Percentiles rank a stretch among this genome's conserved stretches.
Conservation (phyloP, 2,329 filamentous ascomycete species). For the Sporothrix pallida region DNA sequence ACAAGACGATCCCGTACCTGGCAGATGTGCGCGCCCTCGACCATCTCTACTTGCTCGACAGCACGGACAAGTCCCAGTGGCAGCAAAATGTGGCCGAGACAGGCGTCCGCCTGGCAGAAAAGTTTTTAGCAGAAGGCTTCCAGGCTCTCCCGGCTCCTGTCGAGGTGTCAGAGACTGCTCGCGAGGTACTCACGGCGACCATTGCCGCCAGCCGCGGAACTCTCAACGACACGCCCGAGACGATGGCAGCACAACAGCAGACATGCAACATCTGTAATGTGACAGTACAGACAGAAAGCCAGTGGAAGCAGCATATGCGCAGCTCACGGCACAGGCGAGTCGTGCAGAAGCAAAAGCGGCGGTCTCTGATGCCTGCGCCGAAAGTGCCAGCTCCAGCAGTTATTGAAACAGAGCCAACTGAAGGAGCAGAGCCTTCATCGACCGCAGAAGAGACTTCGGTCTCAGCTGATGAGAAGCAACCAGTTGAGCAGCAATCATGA, state of each 20-base stretch:
- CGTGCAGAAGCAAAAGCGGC: constrained; percentile 41
- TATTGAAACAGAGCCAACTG: background rate
- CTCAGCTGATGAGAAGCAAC: background rate
- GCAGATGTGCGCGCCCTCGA: constrained; percentile 59
- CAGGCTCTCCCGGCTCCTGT: constrained; percentile 57
- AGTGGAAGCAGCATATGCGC: constrained; percentile 55
- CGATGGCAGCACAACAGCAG: constrained; percentile 60
- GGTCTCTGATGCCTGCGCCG: constrained; percentile 41
- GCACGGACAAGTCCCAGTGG: constrained; percentile 71
- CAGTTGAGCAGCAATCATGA: background rate
- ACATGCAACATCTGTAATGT: constrained; percentile 75
- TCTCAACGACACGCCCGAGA: constrained; percentile 49
- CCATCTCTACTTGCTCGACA: constrained; percentile 79
- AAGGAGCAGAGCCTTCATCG: background rate
- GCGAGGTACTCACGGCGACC: constrained; percentile 60
- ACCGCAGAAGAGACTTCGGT: background rate
- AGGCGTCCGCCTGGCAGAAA: constrained; percentile 64
- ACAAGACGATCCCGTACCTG: constrained; percentile 76
- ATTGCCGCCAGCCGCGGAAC: constrained; percentile 45
- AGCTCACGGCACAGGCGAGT: constrained; percentile 49
- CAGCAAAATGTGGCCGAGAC: constrained; percentile 66
- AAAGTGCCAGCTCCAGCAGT: background rate
- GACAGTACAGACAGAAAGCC: constrained; percentile 61
- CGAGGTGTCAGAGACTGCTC: constrained; percentile 55
- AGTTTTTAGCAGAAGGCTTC: constrained; percentile 63